Evolutionary conservation across 495 filamentous ascomycete genomes (phyloP), one percentile per base, ranked within the genome.

Genomic region (Hyaloscypha variabilis): DNA sequence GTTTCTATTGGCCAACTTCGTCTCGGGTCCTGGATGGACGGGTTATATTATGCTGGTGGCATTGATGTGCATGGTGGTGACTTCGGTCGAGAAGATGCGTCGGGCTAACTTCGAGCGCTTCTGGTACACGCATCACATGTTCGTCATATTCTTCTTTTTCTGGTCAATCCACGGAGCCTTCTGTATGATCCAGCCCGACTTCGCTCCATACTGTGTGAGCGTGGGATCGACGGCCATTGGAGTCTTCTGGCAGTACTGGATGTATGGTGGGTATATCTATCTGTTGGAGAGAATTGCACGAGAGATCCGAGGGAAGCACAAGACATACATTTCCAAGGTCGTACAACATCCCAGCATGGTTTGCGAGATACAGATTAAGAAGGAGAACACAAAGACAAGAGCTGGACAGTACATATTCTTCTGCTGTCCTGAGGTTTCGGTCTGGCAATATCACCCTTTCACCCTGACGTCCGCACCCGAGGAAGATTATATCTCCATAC

Each of bases 331-430:
- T 67, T 91, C 88, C 49, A 92, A 92, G 74, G 90, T 93, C 72
- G 88, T 93, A 67, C 90, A 92, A 74, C 90, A 93, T 76, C 90
- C 90, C 6, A 90, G 89, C 77, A 90, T 91, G 68, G 91, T 94
- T 23, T 85, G 89, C 70, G 91, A 94, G 71, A 91, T 94, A 59
- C 91, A 93, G 74, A 91, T 94, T 75, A 92, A 92, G 82, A 93
- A 92, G 71, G 88, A 90, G 70, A 80, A 88, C 75, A 90, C 88
- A 31, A 89, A 87, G 77, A 88, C 89, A n/a, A 83, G 83, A 63
- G 90, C 90, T 58, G 91, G 91, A 39, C 91, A 93, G 82, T 92
- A 91, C 76, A 91, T 93, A 62, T 90, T 91, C 78, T 81, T 93
- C 57, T 92, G 89, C 80, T 93, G 91, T 73, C 90, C 90, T 1